A percentile compares a stretch with the other conserved stretches of the same genome.
Conservation (phyloP, 2,329 filamentous ascomycete species). For the Endoconidiophora laricicola region DNA sequence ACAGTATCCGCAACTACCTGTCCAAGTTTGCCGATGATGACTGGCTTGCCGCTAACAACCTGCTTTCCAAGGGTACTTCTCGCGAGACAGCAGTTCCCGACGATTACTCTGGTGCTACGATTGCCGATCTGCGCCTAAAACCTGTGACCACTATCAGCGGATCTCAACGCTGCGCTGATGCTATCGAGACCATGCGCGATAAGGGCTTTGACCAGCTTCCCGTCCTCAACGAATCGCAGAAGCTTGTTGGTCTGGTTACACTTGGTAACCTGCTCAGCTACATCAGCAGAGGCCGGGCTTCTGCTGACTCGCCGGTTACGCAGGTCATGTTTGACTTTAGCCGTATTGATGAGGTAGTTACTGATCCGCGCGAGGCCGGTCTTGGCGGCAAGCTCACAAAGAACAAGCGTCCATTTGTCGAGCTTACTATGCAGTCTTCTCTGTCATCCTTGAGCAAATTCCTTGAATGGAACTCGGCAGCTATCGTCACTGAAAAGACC, state of each 20-base stretch:
- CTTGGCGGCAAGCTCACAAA: constrained; percentile 19
- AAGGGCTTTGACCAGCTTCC: constrained; percentile 96
- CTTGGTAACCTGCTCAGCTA: constrained; percentile 87
- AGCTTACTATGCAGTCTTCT: constrained; percentile 84
- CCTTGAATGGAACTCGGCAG: constrained; percentile 95
- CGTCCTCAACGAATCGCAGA: constrained; percentile 50
- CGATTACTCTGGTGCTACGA: constrained; percentile 61
- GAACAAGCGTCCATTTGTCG: constrained; percentile 55
- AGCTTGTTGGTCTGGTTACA: constrained; percentile 81
- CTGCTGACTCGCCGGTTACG: constrained; percentile 53
- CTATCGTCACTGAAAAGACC: constrained; percentile 70
- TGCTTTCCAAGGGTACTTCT: constrained; percentile 37
- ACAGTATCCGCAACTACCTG: constrained; percentile 93
- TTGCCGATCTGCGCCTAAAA: constrained; percentile 73
- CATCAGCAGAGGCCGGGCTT: constrained; percentile 69
- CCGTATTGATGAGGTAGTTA: constrained; percentile 73
- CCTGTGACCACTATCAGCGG: constrained; percentile 74
- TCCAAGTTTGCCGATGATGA: constrained; percentile 98
- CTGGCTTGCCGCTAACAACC: constrained; percentile 93
- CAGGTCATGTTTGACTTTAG: constrained; percentile 96
- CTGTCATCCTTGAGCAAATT: constrained; percentile 74
- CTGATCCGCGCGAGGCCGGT: constrained; percentile 57
- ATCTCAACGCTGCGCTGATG: constrained; percentile 58
- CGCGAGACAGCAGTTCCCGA: constrained; percentile 27
- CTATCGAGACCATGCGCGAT: constrained; percentile 95